Evolutionary conservation across 768 basidiomycete genomes (phyloP).

Genomic region (Pleurotus citrinopileatus): DNA sequence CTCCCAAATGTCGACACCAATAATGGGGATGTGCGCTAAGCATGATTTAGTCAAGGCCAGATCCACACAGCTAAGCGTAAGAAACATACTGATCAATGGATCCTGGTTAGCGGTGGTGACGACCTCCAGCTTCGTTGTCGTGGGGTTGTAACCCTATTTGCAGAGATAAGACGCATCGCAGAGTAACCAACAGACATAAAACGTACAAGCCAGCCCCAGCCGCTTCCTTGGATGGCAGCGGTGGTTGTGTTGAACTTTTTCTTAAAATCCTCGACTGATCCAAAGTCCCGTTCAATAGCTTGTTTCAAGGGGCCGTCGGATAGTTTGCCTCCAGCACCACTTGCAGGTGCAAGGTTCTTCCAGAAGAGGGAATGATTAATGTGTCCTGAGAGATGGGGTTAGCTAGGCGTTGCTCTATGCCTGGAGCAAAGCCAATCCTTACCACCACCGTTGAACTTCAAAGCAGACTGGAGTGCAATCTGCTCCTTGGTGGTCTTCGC

Average conservation of each 20-base stretch:
- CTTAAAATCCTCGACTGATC: constrained; percentile 84
- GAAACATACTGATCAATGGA: constrained; percentile 54
- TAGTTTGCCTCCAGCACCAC: constrained; percentile 62
- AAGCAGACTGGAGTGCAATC: constrained; percentile 84
- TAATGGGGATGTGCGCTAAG: constrained; percentile 85
- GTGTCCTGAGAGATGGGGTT: constrained; percentile 51
- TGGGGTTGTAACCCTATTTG: constrained; percentile 75
- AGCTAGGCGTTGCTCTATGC: not conserved
- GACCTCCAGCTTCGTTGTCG: constrained; percentile 76
- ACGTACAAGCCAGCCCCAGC: constrained; percentile 96
- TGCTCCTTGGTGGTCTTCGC: constrained; percentile 69
- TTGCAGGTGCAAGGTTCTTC: constrained; percentile 88
- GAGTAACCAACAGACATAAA: not conserved
- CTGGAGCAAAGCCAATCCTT: not conserved
- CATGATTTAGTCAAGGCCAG: no score
- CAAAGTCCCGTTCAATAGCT: constrained; percentile 79
- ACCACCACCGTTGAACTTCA: constrained; percentile 62
- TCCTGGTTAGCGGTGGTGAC: constrained; percentile 97
- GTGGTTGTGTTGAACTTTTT: constrained; percentile 83
- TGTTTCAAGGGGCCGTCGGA: constrained; percentile 66
- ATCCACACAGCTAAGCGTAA: no score
- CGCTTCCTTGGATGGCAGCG: constrained; percentile 92
- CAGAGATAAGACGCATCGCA: not conserved
- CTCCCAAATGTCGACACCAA: constrained; percentile 98
- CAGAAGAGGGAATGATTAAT: constrained; percentile 98